These are phyloP conservation scores for Talaromyces atroroseus DNA, from an alignment of 2,329 filamentous ascomycete genomes.

Conservation along the genomic window DNA sequence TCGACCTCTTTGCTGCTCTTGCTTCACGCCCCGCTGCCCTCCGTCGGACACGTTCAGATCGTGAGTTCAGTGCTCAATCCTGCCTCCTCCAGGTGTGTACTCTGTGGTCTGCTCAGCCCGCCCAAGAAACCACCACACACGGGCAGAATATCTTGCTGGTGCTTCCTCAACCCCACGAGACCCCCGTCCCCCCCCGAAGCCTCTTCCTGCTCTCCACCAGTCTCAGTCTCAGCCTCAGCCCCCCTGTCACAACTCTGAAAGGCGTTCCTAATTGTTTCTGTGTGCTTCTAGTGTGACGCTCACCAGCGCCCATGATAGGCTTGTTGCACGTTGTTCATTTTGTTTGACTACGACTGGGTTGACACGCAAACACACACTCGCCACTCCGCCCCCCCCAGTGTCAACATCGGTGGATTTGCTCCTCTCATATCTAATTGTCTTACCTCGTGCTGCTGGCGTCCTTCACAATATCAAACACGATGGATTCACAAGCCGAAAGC, in stretches of 20 bases:
- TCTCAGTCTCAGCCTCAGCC: too few relatives aligned
- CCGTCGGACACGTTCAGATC: neutral
- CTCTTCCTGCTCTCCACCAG: constrained; percentile 15
- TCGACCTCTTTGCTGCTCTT: neutral
- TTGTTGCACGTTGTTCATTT: constrained; percentile 17
- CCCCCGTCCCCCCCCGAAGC: constrained; percentile 23
- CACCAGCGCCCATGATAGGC: constrained; percentile 17
- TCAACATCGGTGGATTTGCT: constrained; percentile 30
- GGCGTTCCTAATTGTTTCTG: constrained; percentile 16
- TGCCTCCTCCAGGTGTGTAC: neutral
- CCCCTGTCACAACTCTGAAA: neutral
- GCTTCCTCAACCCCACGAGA: constrained; percentile 11
- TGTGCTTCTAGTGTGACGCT: constrained; percentile 12
- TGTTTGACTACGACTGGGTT: constrained; percentile 25
- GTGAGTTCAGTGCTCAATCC: neutral
- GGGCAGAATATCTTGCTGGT: constrained; percentile 7
- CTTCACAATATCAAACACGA: constrained; percentile 48
- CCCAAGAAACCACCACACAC: constrained; percentile 6
- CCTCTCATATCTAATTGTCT: constrained; percentile 24
- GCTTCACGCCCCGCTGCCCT: neutral
- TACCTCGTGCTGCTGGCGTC: constrained; percentile 19
- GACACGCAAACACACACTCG: constrained; percentile 18
- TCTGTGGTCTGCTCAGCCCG: constrained; percentile 1
- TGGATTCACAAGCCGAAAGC: constrained; percentile 87
- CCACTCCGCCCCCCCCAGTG: constrained; percentile 17